Evolutionary conservation across 2,329 filamentous ascomycete genomes (phyloP), one percentile per base, ranked within the genome.

Genomic region (Bipolaris victoriae): DNA sequence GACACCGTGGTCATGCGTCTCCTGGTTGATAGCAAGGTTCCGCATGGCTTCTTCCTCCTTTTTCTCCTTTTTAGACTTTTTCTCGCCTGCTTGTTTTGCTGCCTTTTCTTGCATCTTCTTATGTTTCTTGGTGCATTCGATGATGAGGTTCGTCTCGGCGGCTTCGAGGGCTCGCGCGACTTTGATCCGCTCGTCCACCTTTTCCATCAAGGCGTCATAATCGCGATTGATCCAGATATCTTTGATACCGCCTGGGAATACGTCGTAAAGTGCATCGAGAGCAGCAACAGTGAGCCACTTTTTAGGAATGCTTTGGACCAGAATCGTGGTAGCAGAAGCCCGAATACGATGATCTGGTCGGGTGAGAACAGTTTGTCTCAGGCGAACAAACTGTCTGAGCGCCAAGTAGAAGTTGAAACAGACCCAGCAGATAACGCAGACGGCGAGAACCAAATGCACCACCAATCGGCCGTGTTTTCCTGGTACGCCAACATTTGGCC

Each of bases 141-240:
- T 88, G 65, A 99, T 90, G 39, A 99, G 80, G 20, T 91, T 87
- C 0, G 92, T 97, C 76, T 98, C 90, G 1, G 94, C 94, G 7
- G 78, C 78, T 71, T 99, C 95, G 0, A 99, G 84, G 54, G 82
- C 80, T 40, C 83, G 75, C 45, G 94, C 92, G 13, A 97, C 80
- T 7, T 84, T 79, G 59, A 92, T 86, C 43, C 95, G 86, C 62
- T 86, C 80, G 47, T 90, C 85, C 44, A 98, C 90, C 73, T 98
- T 98, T 60, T 93, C 89, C 45, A 91, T 84, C 10, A 99, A 83
- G 7, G 88, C 84, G 41, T 93, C 91, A 64, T 92, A 89, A 71
- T 99, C 91, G 60, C 94, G 86, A 58, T 97, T 99, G 67, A 99
- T 88, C 93, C 94, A 99, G 45, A 99, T 90, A 66, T 98, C 98